Evolutionary conservation across 2,329 filamentous ascomycete genomes (phyloP), one percentile per base, ranked within the genome.

Genomic region (Hypoxylon sp.): DNA sequence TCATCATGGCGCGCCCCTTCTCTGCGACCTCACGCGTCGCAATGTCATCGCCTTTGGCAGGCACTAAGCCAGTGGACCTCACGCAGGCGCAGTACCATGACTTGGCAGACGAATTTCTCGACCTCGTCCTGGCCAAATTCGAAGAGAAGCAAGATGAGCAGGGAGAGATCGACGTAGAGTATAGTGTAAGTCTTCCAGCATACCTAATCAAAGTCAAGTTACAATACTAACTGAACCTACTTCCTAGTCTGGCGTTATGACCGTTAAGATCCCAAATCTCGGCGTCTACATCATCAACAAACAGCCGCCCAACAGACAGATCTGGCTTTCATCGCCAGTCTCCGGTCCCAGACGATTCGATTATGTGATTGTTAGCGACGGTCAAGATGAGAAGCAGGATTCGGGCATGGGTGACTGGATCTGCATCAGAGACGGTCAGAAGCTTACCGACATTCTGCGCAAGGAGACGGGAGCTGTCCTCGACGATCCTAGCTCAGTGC

Each of bases 281-380:
- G 94, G 94, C 69, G 95, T 89, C 31, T 99, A 97, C 78, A 93
- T 99, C 67, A 87, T 99, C 82, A 99, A 99, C 88, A 99, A 99
- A 82, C 96, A 99, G 81, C 96, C 96, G 0, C 94, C 95, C 19
- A 98, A 98, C 85, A 96, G 94, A 85, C 96, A 92, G 79, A 97
- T 99, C 78, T 99, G 96, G 96, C 89, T 98, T 50, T 96, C 93
- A 39, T 97, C 94, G 47, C 96, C 96, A 3, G 84, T 94, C 59
- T 94, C 93, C 5, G 96, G 96, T 0, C 96, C 96, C 13, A 98
- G 98, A 83, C 91, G 95, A 65, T 99, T 91, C 83, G 94, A 98
- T 80, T 99, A 93, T 88, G 92, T 97, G 61, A 79, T 94, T 55
- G 74, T 84, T 51, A 89, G 90, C 65, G 93, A 96, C 74, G 85